Base-by-base conservation (phyloP, 208 protist genomes). In the Leishmania arabica region DNA sequence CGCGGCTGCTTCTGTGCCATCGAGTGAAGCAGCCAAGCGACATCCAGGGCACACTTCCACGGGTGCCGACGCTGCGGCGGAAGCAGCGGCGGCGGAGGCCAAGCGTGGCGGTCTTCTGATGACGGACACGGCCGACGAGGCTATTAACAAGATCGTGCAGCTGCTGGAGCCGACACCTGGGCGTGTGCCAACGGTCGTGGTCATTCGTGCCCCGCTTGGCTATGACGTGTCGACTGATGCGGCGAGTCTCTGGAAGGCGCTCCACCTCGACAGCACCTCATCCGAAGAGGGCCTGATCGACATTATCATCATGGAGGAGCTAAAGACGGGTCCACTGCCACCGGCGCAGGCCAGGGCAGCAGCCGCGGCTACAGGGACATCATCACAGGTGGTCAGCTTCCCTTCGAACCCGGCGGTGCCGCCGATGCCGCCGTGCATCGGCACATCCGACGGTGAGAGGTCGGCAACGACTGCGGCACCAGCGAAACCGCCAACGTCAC, bases 271-370 rank as follows among this genome's bases (percentile, higher is more conserved):
- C 76, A 86, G 84, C 69, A 78, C 68, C 34, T 75, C 75, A 49
- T 74, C 66, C n/a, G 91, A 91, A 77, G 89, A 95, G 51, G 88
- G 82, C 2, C 82, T 95, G 17, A 68, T 95, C 15, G 91, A 95
- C 60, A 68, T 95, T 0, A 70, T 92, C 11, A 85, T 94, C 47
- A 80, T 93, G 79, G 82, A 86, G 75, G 85, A 88, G 87, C 82
- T 88, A 65, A 86, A 87, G 69, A 88, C 82, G 40, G 75, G 76
- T 51, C 85, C 79, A 42, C 64, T 89, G 71, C 88, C 81, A 17
- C 80, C 79, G 37, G 37, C 73, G 53, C 71, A 70, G 8, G 65
- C 51, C 19, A 49, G 42, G 27, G 45, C 78, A 13, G 66, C 73
- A 53, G 42, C 7, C 3, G 6, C 80, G 1, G 71, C 54, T 31